These are phyloP conservation scores for Vitis riparia DNA, from an alignment of 164 flowering plant genomes.

Conservation along the genomic window DNA sequence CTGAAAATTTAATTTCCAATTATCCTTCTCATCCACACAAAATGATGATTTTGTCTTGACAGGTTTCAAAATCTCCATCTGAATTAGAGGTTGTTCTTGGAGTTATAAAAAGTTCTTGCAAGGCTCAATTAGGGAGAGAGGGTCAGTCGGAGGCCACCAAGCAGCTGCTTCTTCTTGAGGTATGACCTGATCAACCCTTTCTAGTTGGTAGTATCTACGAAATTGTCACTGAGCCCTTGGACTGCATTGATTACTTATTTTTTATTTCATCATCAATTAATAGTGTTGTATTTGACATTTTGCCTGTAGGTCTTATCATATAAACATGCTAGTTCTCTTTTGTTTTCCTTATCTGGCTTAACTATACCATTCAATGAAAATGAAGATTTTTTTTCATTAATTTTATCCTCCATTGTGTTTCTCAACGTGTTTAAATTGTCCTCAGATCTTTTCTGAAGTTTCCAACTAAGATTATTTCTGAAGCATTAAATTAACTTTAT, in stretches of 20 bases:
- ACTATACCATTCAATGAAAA: too few species aligned
- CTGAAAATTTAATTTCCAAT: background rate
- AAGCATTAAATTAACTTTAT: too few species aligned
- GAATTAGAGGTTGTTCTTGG: conserved; percentile 83
- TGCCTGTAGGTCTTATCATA: background rate
- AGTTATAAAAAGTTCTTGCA: conserved; percentile 60
- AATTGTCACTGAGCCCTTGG: background rate
- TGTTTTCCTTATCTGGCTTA: too few species aligned
- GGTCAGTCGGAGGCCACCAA: conserved; percentile 52
- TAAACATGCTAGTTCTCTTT: too few species aligned
- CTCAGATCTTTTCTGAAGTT: background rate
- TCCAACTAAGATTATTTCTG: background rate
- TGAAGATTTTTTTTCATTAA: background rate
- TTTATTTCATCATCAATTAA: background rate
- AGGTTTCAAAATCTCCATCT: conserved; percentile 87
- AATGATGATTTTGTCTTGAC: conserved; percentile 9
- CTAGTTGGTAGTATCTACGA: background rate
- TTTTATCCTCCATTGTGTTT: background rate
- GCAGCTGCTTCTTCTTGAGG: conserved; percentile 85
- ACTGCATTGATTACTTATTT: background rate
- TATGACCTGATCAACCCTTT: conserved; percentile 22
- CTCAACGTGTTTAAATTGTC: background rate
- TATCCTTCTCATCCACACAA: background rate
- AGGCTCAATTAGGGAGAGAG: conserved; percentile 54
- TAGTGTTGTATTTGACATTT: background rate